Evolutionary conservation across 1,139 yeast species (phyloP), one percentile per base, ranked within the genome.

Genomic region (Suzukiozyma palmioleophila): DNA sequence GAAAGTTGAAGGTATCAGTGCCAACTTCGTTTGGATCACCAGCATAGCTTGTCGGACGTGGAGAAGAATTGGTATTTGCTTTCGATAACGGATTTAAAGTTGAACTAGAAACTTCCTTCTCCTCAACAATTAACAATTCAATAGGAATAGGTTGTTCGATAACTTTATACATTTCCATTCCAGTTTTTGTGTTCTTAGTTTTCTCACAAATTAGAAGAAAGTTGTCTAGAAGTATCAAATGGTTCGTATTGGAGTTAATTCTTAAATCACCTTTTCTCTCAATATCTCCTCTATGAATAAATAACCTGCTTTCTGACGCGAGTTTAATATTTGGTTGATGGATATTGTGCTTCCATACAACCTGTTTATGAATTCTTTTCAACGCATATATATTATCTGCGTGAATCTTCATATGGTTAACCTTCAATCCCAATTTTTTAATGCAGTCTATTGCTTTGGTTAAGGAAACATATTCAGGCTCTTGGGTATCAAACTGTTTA

Each of bases 141-240:
- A 79, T 65, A 0, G 85, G 84, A 8, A 81, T 77, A 1, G 87
- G 85, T 26, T 67, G 66, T 48, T 81, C 87, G 4, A 66, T 54
- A 0, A 81, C 72, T 46, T 70, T 73, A 45, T 60, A 72, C 60
- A 48, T 44, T 43, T 52, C 48, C 39, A 53, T 51, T 10, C 57
- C 56, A 13, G 49, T 41, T 33, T 56, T 56, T 30, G 49, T 59
- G 14, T 53, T 57, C 38, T 62, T 62, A 1, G 59, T 47, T 29
- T 58, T 49, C 34, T 86, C 94, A 2, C 92, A 79, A 7, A 88
- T 71, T 18, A 88, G 62, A 35, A 88, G 59, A 50, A 71, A 86
- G 52, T 88, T 85, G 54, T 88, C 96, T 40, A 88, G 63, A 30
- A 87, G 60, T 21, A 87, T 77, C 28, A 85, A 52, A 50, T 79